Percentiles rank a stretch among this genome's conserved stretches.
These are phyloP conservation scores for Pyrenochaeta sp. DNA, from an alignment of 2,329 filamentous ascomycete genomes.

Conservation along the genomic window DNA sequence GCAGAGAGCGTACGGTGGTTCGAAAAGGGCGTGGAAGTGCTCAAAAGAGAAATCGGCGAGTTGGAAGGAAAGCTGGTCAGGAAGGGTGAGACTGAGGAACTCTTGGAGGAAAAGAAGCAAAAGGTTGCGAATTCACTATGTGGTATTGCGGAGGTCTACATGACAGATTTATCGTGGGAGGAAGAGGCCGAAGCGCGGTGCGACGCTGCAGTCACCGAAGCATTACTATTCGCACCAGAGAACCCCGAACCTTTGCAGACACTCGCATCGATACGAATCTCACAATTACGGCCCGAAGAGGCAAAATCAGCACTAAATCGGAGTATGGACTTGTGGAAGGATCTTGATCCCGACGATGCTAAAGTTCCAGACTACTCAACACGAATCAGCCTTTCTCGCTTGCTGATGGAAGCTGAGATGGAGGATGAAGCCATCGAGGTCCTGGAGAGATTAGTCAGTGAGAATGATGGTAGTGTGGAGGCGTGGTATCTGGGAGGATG, in stretches of 20 bases:
- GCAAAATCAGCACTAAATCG: slow-evolving; percentile 79
- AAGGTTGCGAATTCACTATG: slow-evolving; percentile 93
- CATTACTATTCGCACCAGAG: slow-evolving; percentile 81
- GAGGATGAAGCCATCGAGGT: slow-evolving; percentile 86
- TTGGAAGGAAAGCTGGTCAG: slow-evolving; percentile 60
- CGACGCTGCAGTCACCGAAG: slow-evolving; percentile 89
- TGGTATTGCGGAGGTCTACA: slow-evolving; percentile 94
- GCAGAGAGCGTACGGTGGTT: slow-evolving; percentile 69
- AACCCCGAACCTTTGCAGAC: slow-evolving; percentile 94
- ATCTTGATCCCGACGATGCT: slow-evolving; percentile 75
- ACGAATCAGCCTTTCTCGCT: slow-evolving; percentile 80
- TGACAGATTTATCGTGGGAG: slow-evolving; percentile 96
- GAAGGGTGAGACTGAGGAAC: slow-evolving; percentile 43
- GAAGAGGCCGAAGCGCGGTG: slow-evolving; percentile 88
- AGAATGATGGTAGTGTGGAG: slow-evolving; percentile 95
- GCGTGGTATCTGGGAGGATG: slow-evolving; percentile 97
- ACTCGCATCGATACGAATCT: slow-evolving; percentile 91
- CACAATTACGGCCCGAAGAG: slow-evolving; percentile 80
- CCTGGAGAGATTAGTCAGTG: slow-evolving; percentile 80
- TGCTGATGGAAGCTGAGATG: slow-evolving; percentile 91
- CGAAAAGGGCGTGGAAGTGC: slow-evolving; percentile 72
- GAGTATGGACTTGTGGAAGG: slow-evolving; percentile 85
- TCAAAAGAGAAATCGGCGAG: slow-evolving; percentile 75
- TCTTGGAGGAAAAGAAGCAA: slow-evolving; percentile 73
- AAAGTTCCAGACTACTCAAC: slow-evolving; percentile 85